phyloP scores from a whole-genome alignment of 1,139 yeast genomes.

The Pichia sp. region DNA sequence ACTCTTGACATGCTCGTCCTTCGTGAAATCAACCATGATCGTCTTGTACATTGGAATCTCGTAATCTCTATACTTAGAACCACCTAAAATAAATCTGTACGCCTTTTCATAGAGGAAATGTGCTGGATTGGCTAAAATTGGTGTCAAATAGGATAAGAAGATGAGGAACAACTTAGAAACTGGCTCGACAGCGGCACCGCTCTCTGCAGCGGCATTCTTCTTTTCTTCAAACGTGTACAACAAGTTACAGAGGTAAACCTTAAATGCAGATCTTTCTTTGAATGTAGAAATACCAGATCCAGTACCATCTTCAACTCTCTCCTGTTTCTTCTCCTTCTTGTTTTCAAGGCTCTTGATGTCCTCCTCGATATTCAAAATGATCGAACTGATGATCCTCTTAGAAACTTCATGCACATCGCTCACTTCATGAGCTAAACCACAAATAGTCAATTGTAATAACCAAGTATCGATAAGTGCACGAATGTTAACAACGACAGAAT shows the following conservation, averaged over 20 bases:
- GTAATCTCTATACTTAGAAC: constrained; percentile 49
- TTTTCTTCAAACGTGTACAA: constrained; percentile 43
- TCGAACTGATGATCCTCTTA: constrained; percentile 23
- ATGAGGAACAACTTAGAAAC: constrained; percentile 44
- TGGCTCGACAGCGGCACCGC: constrained; percentile 5
- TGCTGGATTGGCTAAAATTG: constrained; percentile 64
- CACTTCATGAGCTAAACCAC: constrained; percentile 41
- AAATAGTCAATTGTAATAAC: constrained; percentile 55
- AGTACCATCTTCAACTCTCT: background rate
- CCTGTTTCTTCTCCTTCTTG: constrained; percentile 17
- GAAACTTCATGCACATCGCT: constrained; percentile 22
- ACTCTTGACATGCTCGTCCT: constrained; percentile 29
- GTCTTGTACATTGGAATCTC: constrained; percentile 67
- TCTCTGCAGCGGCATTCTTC: constrained; percentile 15
- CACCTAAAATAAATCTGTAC: constrained; percentile 56
- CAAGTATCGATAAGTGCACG: constrained; percentile 58
- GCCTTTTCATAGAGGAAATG: constrained; percentile 70
- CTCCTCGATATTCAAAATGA: constrained; percentile 23
- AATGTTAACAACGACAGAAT: constrained; percentile 43
- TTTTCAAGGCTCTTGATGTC: constrained; percentile 21
- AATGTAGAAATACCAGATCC: constrained; percentile 30
- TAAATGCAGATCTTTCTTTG: constrained; percentile 59
- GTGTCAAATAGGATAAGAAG: constrained; percentile 52
- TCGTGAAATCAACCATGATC: constrained; percentile 34
- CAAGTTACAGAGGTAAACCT: constrained; percentile 60